phyloP scores from a whole-genome alignment of 73 alveolate species.

The Blepharisma stoltei region DNA sequence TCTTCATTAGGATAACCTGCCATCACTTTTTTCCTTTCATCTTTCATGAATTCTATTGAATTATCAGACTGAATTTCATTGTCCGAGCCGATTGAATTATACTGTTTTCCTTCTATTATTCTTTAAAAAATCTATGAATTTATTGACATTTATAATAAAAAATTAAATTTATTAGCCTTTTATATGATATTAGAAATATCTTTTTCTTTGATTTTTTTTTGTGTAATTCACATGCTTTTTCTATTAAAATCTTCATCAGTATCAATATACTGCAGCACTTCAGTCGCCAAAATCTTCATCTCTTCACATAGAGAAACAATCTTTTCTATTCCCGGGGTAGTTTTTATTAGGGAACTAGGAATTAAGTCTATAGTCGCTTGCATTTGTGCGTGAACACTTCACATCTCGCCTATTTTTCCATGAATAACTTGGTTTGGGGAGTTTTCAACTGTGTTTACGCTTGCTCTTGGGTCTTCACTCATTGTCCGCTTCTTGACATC shows the following conservation, averaged over 20 bases:
- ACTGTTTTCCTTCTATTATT: no score
- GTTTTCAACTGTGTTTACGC: background rate
- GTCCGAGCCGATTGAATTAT: no score
- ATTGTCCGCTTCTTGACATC: no score
- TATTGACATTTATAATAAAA: no score
- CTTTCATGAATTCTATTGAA: background rate
- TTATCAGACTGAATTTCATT: background rate
- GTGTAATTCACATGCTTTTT: background rate
- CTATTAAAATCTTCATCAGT: background rate
- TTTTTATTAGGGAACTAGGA: background rate
- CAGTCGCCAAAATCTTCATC: constrained; percentile 11
- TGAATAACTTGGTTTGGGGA: background rate
- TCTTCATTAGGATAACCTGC: background rate
- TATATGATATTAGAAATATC: no score
- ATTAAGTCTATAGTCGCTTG: background rate
- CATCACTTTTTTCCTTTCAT: background rate
- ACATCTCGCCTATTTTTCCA: constrained; percentile 5
- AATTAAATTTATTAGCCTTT: no score
- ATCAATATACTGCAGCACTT: background rate
- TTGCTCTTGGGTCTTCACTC: no score
- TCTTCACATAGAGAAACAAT: constrained; percentile 25
- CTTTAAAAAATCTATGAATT: no score
- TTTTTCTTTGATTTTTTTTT: no score
- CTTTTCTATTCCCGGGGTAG: constrained; percentile 26
- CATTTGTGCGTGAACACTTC: constrained; percentile 14